Evolutionary conservation across 805 yeast genomes (phyloP).

Genomic region (Pichia paraexigua): DNA sequence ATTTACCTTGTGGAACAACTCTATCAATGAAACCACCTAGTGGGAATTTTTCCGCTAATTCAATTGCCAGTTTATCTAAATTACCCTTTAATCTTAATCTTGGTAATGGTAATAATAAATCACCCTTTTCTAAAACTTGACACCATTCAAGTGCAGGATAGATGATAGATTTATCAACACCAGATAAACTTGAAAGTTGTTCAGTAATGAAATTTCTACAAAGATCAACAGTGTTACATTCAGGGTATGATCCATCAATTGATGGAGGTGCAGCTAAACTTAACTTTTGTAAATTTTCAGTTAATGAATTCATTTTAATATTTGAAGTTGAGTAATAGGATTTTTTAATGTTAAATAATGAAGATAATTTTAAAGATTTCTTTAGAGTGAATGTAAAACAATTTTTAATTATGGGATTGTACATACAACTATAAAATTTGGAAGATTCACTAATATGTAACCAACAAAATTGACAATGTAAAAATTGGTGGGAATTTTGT

Average conservation of each 20-base stretch:
- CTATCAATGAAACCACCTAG: slow-evolving; percentile 58
- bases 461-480: background rate
- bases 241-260: slow-evolving; percentile 60
- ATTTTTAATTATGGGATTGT: background rate
- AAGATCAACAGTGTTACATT: slow-evolving; percentile 73
- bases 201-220: slow-evolving; percentile 83
- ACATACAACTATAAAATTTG: background rate
- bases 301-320: slow-evolving; percentile 15
- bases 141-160: slow-evolving; percentile 88
- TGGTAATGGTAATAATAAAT: slow-evolving; percentile 85
- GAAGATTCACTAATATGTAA: background rate
- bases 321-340: slow-evolving; percentile 2
- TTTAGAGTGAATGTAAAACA: background rate
- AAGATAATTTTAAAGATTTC: background rate
- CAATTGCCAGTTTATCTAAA: slow-evolving; percentile 63
- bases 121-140: slow-evolving; percentile 81
- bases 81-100: slow-evolving; percentile 81
- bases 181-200: slow-evolving; percentile 65
- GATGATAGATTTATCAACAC: slow-evolving; percentile 61
- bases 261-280: slow-evolving; percentile 33
- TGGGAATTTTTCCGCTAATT: slow-evolving; percentile 76
- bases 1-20: slow-evolving; percentile 81
- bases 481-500: background rate
- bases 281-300: slow-evolving; percentile 19
- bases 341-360: background rate